Base-by-base conservation (phyloP, 2,329 filamentous ascomycete genomes). In the Trichoderma brevicompactum region DNA sequence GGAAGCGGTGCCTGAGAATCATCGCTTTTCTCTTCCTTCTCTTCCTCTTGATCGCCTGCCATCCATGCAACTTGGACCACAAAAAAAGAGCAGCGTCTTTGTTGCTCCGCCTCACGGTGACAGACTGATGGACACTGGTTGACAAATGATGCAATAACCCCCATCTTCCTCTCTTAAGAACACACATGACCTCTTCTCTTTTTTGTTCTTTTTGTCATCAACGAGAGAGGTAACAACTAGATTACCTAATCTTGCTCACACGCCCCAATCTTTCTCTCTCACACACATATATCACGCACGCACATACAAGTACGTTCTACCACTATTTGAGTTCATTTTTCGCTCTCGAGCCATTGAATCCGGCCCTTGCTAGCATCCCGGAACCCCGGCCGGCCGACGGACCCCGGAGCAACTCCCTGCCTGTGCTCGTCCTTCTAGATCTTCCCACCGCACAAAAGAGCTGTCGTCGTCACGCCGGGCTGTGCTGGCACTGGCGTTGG, bases 1-100 rank as follows among this genome's bases (percentile, higher is more conserved):
- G 55, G 55, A 48, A 59, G 32, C 32, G 15, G 55, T 59, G 17
- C 55, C 55, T 59, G 55, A 59, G 55, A 36, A 60, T 60, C 56
- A 49, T 28, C 56, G 32, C 43, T n/a, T 59, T 46, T 59, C 43
- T 34, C 36, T 49, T 28, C 40, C 34, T 46, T 59, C 43, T 34
- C 36, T 49, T 28, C 40, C 34, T 54, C 34, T 54, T 54, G 34
- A 9, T 23, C 34, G 34, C 40, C 50, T 49, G 34, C 40, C 38
- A 55, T 46, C 54, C 54, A 41, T 38, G 36, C 15, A 19, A 19
- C 52, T 41, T 55, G 17, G 36, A 43, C 52, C 52, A 55, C 36
- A n/a, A 41, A 41, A 36, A 9, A 17, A 15, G n/a, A n/a, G n/a
- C n/a, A 10, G 41, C 28, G n/a, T 43, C 15, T 34, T 7, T 48